A percentile compares a stretch with the other conserved stretches of the same genome.
Conservation (phyloP, 345 rosid genomes). For the Conringia planisiliqua region DNA sequence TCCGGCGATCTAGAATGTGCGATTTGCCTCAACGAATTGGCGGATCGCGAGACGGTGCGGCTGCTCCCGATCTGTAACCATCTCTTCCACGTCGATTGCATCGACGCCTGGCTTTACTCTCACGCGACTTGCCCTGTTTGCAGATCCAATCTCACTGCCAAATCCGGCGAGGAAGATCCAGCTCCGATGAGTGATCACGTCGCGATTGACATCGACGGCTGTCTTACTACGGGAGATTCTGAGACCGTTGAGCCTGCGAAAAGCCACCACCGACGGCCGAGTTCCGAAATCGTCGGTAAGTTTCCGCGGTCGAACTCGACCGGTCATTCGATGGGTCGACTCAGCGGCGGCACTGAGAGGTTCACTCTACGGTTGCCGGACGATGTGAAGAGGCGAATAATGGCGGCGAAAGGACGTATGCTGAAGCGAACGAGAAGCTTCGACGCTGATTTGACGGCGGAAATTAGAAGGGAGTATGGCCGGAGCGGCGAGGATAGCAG, state of each 20-base stretch:
- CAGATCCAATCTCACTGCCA: constrained; percentile 42
- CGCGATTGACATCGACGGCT: constrained; percentile 30
- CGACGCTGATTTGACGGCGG: constrained; percentile 27
- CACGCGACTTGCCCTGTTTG: constrained; percentile 64
- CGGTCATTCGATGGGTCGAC: constrained; percentile 47
- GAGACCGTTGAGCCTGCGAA: background rate
- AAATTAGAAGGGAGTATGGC: background rate
- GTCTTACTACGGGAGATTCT: background rate
- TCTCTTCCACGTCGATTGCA: constrained; percentile 54
- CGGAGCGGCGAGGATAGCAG: constrained; percentile 12
- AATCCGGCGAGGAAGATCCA: constrained; percentile 8
- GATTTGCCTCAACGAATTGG: constrained; percentile 49
- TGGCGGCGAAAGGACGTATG: constrained; percentile 25
- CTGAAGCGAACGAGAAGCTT: constrained; percentile 47
- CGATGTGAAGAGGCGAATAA: constrained; percentile 36
- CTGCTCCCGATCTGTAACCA: constrained; percentile 52
- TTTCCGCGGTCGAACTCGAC: constrained; percentile 55
- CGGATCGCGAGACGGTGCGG: constrained; percentile 41
- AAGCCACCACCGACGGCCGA: constrained; percentile 2
- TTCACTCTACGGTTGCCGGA: constrained; percentile 52
- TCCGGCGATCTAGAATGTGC: constrained; percentile 48
- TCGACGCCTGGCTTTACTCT: constrained; percentile 48
- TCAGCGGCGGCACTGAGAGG: constrained; percentile 34
- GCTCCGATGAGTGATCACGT: constrained; percentile 21
- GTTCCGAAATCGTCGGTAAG: constrained; percentile 20